Percentiles rank a stretch among this genome's conserved stretches.
Conservation (phyloP, 768 basidiomycete species). For the Mycena metata region DNA sequence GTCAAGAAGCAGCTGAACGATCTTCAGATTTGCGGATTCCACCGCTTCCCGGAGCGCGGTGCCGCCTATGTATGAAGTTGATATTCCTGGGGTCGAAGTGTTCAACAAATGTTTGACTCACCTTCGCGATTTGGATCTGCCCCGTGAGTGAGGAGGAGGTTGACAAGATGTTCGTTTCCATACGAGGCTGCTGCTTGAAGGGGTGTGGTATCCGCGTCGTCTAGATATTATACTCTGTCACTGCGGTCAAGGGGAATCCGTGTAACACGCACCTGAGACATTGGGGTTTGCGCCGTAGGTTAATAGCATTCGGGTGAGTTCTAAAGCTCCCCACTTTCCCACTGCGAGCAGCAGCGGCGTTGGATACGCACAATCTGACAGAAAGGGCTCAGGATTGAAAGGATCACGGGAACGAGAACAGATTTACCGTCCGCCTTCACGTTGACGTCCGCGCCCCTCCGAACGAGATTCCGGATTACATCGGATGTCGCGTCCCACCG, state of each 20-base stretch:
- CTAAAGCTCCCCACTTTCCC: neutral
- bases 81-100: neutral
- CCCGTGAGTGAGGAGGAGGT: neutral
- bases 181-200: neutral
- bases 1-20: constrained; percentile 1
- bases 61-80: neutral
- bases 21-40: neutral
- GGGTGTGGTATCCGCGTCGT: neutral
- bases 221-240: neutral
- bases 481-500: neutral
- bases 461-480: constrained; percentile 16
- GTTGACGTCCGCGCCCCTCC: constrained; percentile 19
- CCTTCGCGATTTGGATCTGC: constrained; percentile 14
- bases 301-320: neutral
- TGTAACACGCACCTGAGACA: neutral
- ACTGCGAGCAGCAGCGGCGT: constrained; percentile 6
- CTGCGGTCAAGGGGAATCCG: too few relatives aligned
- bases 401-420: neutral
- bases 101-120: neutral
- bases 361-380: neutral
- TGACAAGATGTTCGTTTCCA: neutral
- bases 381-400: neutral
- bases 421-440: neutral
- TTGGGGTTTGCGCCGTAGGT: constrained; percentile 16
- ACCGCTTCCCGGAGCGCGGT: constrained; percentile 12